Evolutionary conservation across 306 rosid genomes (phyloP).

Genomic region (Canavalia ensiformis): DNA sequence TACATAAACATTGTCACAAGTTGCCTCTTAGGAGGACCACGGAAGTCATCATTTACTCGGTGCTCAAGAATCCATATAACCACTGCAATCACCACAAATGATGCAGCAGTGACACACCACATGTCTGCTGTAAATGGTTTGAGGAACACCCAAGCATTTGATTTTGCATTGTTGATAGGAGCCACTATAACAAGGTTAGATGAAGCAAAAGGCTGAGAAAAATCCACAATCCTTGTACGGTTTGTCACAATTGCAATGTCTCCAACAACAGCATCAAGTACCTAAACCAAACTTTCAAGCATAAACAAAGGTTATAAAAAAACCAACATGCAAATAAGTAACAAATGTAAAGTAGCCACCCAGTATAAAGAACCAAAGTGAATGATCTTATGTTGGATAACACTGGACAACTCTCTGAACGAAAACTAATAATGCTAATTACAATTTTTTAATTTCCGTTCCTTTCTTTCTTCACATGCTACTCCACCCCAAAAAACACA

Average conservation of each 20-base stretch:
- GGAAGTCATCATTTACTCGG: conserved; percentile 87
- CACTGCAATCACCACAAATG: conserved; percentile 76
- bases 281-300: conserved; percentile 59
- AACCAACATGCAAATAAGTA: conserved; percentile 28
- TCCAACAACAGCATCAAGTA: conserved; percentile 92
- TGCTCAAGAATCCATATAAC: conserved; percentile 98
- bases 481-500: neutral
- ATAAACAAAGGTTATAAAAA: conserved; percentile 33
- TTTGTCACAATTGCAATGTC: conserved; percentile 93
- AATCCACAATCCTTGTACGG: conserved; percentile 82
- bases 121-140: conserved; percentile 86
- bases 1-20: conserved; percentile 77
- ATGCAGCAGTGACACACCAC: conserved; percentile 84
- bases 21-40: conserved; percentile 94
- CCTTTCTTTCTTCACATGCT: conserved; percentile 13
- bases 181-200: conserved; percentile 95
- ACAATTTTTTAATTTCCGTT: neutral
- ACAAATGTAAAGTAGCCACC: conserved; percentile 26
- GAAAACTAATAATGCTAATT: conserved; percentile 8
- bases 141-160: conserved; percentile 93
- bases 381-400: conserved; percentile 20
- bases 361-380: conserved; percentile 30
- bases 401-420: neutral
- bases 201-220: conserved; percentile 92
- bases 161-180: conserved; percentile 61